Base-by-base conservation (phyloP, 257 asterid genomes). In the Echium plantagineum region DNA sequence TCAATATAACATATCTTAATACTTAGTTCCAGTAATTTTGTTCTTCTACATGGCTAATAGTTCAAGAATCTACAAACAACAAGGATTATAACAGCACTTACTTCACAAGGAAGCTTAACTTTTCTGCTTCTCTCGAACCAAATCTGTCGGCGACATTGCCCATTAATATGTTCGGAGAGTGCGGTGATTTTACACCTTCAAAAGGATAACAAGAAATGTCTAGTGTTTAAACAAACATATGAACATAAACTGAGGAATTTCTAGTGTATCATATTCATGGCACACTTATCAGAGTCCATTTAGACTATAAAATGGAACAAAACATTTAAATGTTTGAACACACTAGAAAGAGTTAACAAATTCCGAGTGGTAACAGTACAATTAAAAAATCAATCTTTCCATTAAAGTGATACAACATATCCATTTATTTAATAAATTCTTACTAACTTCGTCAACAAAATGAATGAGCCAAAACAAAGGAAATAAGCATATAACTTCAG, bases 101-200 rank as follows among this genome's bases (percentile, higher is more conserved):
- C 98, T 60, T 62, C 56, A 79, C 90, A 69, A 93, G 88, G 75
- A 93, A 86, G 19, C 67, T 65, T 7, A 93, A 80, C 75, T 93
- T 93, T 75, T 71, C 85, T 20, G 82, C 71, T 31, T 78, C 88
- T 16, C 95, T 94, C 5, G 63, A 69, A 58, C 73, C 77, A 73
- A 93, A 93, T 69, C 96, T 84, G 62, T 86, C 94, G 2, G 81
- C 68, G 32, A 74, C 74, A 78, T 72, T 80, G 62, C 86, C 84
- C 61, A 38, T 78, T 30, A 72, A 32, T 57, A 69, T 64, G 52
- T 70, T 72, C 55, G 71, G 80, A 49, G 59, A 66, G 61, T 72
- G 71, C 55, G 80, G 59, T 57, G 59, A 68, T 77, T 75, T 86
- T 58, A 28, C 81, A 71, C 82, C 98, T 93, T 74, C 62, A 68